phyloP scores from a whole-genome alignment of 352 stramenopile genomes.

The Phytopythium montanum region DNA sequence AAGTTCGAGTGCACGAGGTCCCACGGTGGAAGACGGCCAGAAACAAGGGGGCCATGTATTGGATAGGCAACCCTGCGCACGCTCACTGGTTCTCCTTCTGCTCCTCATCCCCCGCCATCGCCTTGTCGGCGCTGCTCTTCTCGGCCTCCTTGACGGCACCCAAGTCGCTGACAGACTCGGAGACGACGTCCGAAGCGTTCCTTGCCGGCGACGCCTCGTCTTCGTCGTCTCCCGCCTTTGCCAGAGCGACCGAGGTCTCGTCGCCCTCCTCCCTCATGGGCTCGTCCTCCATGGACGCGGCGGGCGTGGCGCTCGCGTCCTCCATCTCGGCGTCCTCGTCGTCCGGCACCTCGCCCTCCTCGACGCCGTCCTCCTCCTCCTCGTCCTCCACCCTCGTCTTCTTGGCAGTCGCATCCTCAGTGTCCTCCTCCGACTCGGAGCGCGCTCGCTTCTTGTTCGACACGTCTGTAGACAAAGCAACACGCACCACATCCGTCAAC shows the following conservation, averaged over 20 bases:
- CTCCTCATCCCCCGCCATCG: background rate
- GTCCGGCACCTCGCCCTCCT: slow-evolving; percentile 5
- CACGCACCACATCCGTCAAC: slow-evolving; percentile 18
- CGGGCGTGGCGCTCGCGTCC: background rate
- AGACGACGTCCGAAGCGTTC: background rate
- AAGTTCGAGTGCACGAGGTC: too few relatives aligned
- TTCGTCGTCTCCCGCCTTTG: background rate
- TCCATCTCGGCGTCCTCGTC: slow-evolving; percentile 6
- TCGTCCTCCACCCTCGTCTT: slow-evolving; percentile 19
- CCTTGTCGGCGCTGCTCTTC: background rate
- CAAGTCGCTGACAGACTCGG: background rate
- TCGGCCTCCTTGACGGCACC: background rate
- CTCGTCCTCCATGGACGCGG: slow-evolving; percentile 3
- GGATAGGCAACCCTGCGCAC: background rate
- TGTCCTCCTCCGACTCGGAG: slow-evolving; percentile 26
- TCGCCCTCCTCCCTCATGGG: slow-evolving; percentile 6
- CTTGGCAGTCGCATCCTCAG: slow-evolving; percentile 12
- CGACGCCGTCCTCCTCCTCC: slow-evolving; percentile 18
- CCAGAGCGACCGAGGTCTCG: background rate
- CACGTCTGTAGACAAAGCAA: slow-evolving; percentile 3
- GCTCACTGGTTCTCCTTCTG: slow-evolving; percentile 5
- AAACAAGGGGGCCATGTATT: too few relatives aligned
- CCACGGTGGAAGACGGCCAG: too few relatives aligned
- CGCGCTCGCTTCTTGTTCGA: slow-evolving; percentile 28
- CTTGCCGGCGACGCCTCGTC: background rate